Conservation (phyloP, 345 rosid genomes). For the Boechera retrofracta region DNA sequence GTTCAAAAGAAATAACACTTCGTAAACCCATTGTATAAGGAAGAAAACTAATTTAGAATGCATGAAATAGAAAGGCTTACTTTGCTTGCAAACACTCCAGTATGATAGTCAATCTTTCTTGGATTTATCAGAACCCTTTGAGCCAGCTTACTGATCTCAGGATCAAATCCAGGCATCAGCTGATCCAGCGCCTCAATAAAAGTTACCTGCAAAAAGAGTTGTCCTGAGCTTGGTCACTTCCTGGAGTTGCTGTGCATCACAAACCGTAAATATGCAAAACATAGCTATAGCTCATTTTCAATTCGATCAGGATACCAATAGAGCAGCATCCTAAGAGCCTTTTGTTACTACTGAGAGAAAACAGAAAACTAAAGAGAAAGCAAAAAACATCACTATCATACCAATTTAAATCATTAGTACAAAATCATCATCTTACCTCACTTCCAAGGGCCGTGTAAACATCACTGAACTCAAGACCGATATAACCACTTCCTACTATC, state of each 20-base stretch:
- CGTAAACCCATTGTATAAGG: not conserved
- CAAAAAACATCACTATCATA: conserved; percentile 8
- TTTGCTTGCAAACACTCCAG: conserved; percentile 97
- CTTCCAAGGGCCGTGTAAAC: conserved; percentile 99
- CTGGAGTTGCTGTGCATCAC: conserved; percentile 3
- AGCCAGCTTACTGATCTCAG: conserved; percentile 96
- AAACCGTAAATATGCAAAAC: conserved; percentile 19
- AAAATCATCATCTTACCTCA: conserved; percentile 63
- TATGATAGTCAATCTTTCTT: conserved; percentile 89
- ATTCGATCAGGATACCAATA: not conserved
- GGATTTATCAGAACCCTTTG: conserved; percentile 96
- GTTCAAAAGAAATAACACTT: not conserved
- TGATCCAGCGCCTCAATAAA: conserved; percentile 97
- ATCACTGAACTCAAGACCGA: conserved; percentile 99
- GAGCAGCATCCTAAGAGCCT: not conserved
- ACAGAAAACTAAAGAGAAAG: conserved; percentile 2
- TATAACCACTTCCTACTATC: conserved; percentile 98
- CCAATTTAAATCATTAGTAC: not conserved
- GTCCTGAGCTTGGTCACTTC: conserved; percentile 21
- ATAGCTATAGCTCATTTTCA: not conserved
- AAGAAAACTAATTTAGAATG: conserved; percentile 9
- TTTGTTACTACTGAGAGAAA: not conserved
- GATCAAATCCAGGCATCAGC: conserved; percentile 99
- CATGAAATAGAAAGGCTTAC: conserved; percentile 45
- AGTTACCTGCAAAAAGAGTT: conserved; percentile 62